phyloP scores from a whole-genome alignment of 2,329 filamentous ascomycete species.

The Cercospora canescens region DNA sequence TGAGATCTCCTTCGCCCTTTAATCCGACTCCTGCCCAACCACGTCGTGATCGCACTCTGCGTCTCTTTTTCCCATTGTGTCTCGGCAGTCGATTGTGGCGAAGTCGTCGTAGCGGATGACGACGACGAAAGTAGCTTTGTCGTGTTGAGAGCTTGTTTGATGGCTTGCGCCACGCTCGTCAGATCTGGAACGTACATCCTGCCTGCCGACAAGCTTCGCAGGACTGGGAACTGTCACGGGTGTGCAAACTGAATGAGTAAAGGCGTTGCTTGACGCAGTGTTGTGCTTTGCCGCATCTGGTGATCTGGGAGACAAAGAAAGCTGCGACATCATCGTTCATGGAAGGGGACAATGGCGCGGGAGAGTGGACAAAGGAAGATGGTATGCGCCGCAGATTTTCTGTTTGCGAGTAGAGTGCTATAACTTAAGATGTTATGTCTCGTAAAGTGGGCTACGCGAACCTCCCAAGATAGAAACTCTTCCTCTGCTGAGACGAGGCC shows the following conservation, averaged over 20 bases:
- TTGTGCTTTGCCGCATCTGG: conserved; percentile 1
- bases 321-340: not conserved
- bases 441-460: not conserved
- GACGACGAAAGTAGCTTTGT: not conserved
- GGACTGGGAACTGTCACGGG: not conserved
- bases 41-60: not conserved
- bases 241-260: not conserved
- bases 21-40: not conserved
- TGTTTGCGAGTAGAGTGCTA: not conserved
- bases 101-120: not conserved
- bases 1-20: not conserved
- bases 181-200: conserved; percentile 25
- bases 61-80: not conserved
- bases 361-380: not conserved
- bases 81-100: conserved; percentile 13
- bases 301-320: not conserved
- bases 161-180: conserved; percentile 16
- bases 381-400: not conserved
- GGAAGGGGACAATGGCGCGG: not conserved
- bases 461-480: not conserved
- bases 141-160: conserved; percentile 3
- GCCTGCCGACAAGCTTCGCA: not conserved
- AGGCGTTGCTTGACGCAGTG: not conserved
- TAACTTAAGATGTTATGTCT: not conserved
- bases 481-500: not conserved